Conservation (phyloP, 2,329 filamentous ascomycete species). For the Helminthosporium solani region DNA sequence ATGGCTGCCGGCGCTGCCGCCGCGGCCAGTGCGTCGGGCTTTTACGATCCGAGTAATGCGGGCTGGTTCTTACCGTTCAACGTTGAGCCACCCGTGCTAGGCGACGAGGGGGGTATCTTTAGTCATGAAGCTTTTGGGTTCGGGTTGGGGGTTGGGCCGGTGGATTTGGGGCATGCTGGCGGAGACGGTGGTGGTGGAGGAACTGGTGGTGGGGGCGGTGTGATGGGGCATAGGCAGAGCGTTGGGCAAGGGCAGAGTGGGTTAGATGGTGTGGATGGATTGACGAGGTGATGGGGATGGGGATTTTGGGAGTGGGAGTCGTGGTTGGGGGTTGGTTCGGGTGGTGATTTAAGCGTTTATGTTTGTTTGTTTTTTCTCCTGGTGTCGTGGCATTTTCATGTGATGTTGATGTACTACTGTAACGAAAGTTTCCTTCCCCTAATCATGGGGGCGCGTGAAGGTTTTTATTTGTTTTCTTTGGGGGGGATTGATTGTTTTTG, state of each 20-base stretch:
- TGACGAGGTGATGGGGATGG: no score
- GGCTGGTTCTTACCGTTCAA: slow-evolving; percentile 91
- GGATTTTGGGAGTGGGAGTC: not conserved
- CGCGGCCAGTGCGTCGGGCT: slow-evolving; percentile 10
- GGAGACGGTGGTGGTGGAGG: not conserved
- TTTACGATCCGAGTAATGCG: slow-evolving; percentile 57
- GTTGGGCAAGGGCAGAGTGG: no score
- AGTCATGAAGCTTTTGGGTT: slow-evolving; percentile 23
- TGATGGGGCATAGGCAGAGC: no score
- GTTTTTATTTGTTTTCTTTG: no score
- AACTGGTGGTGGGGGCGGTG: not conserved
- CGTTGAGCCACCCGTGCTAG: slow-evolving; percentile 66
- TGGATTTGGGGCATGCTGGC: slow-evolving; percentile 14
- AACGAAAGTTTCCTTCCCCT: no score
- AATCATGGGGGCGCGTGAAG: no score
- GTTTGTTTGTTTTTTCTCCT: not conserved
- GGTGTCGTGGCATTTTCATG: no score
- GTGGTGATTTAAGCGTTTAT: not conserved
- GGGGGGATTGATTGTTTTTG: no score
- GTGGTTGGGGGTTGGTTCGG: not conserved
- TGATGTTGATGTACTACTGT: no score
- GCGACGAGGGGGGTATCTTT: slow-evolving; percentile 42
- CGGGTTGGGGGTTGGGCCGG: slow-evolving; percentile 20
- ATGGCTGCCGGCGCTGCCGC: slow-evolving; percentile 23
- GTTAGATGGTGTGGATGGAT: no score